Evolutionary conservation across 2,329 filamentous ascomycete genomes (phyloP).

Genomic region (Nemania sp.): DNA sequence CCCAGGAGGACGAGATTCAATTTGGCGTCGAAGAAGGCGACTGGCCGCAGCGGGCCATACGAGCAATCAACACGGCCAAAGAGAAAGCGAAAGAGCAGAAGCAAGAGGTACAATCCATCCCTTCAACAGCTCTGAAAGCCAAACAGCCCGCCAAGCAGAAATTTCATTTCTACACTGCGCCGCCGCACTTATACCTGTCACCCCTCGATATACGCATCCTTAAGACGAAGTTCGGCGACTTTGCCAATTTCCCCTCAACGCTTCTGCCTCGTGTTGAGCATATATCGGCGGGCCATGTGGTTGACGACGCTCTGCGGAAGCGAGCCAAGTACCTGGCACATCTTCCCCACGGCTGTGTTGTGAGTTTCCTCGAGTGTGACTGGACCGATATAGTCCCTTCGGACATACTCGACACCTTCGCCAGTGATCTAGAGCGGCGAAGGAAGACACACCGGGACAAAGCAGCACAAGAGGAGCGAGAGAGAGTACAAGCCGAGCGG

Average conservation of each 20-base stretch:
- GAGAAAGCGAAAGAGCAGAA: constrained; percentile 64
- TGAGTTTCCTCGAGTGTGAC: constrained; percentile 89
- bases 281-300: constrained; percentile 82
- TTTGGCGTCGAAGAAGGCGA: constrained; percentile 87
- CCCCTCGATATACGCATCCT: constrained; percentile 90
- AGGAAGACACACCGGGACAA: constrained; percentile 81
- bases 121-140: constrained; percentile 30
- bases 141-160: constrained; percentile 48
- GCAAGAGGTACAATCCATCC: constrained; percentile 35
- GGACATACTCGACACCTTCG: constrained; percentile 74
- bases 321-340: constrained; percentile 86
- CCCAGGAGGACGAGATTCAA: constrained; percentile 85
- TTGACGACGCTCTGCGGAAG: constrained; percentile 82
- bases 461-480: constrained; percentile 82
- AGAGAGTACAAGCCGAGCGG: constrained; percentile 79
- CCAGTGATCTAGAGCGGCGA: constrained; percentile 74
- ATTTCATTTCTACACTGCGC: constrained; percentile 87
- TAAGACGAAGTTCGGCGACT: constrained; percentile 84
- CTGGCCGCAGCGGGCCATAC: constrained; percentile 85
- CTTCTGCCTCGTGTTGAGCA: constrained; percentile 86
- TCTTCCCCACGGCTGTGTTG: constrained; percentile 86
- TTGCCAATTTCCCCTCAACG: constrained; percentile 79
- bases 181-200: constrained; percentile 86
- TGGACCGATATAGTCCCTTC: constrained; percentile 87
- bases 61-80: constrained; percentile 72